These are phyloP conservation scores for Penicillium sp. DNA, from an alignment of 2,329 filamentous ascomycete species.

Conservation along the genomic window DNA sequence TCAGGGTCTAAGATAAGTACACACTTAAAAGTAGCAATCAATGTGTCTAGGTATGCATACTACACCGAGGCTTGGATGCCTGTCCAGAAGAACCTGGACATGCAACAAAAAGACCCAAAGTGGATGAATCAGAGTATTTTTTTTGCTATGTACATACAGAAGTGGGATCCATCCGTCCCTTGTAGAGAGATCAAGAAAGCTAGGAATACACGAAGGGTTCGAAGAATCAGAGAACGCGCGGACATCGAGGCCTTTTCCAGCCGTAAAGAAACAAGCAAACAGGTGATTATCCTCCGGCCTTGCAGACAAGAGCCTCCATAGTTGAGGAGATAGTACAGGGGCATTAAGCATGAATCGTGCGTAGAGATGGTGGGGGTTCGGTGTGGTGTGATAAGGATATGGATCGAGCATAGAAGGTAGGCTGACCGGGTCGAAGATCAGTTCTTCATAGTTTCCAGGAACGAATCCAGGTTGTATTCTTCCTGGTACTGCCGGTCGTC, in stretches of 20 bases:
- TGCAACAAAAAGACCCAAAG: background rate
- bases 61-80: too few species aligned
- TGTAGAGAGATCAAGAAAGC: constrained; percentile 12
- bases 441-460: constrained; percentile 86
- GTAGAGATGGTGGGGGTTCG: background rate
- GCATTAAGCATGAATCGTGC: constrained; percentile 11
- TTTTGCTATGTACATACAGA: constrained; percentile 25
- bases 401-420: background rate
- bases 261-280: constrained; percentile 4
- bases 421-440: constrained; percentile 24
- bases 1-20: background rate
- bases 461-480: constrained; percentile 93
- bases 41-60: too few species aligned
- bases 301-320: constrained; percentile 9
- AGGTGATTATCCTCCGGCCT: constrained; percentile 7
- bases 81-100: too few species aligned
- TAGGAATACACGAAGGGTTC: constrained; percentile 27
- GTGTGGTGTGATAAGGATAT: background rate
- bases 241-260: background rate
- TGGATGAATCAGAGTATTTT: constrained; percentile 3
- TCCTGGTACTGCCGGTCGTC: constrained; percentile 98
- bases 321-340: constrained; percentile 10
- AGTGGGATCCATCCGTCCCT: constrained; percentile 14
- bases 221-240: constrained; percentile 6
- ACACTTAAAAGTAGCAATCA: background rate